Evolutionary conservation across 2,329 filamentous ascomycete genomes (phyloP).

Genomic region (Camillea tinctor): DNA sequence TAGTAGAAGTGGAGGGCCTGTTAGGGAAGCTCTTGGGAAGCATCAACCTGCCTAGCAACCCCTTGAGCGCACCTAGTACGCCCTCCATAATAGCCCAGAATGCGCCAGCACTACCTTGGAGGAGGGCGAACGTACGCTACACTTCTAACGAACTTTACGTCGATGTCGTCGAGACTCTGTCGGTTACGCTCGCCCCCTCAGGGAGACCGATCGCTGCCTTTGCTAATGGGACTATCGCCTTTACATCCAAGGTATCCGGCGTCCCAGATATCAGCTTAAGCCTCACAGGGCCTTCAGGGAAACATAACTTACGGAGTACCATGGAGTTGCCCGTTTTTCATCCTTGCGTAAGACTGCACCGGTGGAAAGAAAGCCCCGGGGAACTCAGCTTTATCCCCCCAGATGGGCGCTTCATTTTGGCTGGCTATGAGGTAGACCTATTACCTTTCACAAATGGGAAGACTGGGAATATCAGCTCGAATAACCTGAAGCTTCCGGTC

Average conservation of each 20-base stretch:
- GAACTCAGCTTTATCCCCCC: slow-evolving; percentile 95
- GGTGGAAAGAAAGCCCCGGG: slow-evolving; percentile 85
- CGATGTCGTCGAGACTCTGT: slow-evolving; percentile 87
- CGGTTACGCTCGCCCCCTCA: slow-evolving; percentile 85
- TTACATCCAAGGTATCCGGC: slow-evolving; percentile 92
- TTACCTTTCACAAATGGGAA: slow-evolving; percentile 67
- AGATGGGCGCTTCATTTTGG: slow-evolving; percentile 89
- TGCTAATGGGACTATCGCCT: slow-evolving; percentile 88
- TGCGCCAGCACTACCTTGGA: slow-evolving; percentile 73
- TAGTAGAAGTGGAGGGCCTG: slow-evolving; percentile 88
- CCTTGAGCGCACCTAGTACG: slow-evolving; percentile 40
- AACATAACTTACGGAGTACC: slow-evolving; percentile 68
- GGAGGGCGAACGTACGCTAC: slow-evolving; percentile 86
- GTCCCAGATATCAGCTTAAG: slow-evolving; percentile 85
- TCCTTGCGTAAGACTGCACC: slow-evolving; percentile 85
- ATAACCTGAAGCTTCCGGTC: slow-evolving; percentile 77
- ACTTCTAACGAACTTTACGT: slow-evolving; percentile 98
- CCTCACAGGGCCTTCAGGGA: slow-evolving; percentile 78
- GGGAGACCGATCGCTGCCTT: slow-evolving; percentile 84
- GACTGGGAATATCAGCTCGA: slow-evolving; percentile 52
- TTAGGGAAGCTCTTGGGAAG: slow-evolving; percentile 86
- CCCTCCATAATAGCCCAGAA: slow-evolving; percentile 45
- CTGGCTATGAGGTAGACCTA: slow-evolving; percentile 91
- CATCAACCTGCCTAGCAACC: slow-evolving; percentile 71
- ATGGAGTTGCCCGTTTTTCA: slow-evolving; percentile 93